Evolutionary conservation across 257 asterid species (phyloP).

Genomic region (Solanum arcanum): DNA sequence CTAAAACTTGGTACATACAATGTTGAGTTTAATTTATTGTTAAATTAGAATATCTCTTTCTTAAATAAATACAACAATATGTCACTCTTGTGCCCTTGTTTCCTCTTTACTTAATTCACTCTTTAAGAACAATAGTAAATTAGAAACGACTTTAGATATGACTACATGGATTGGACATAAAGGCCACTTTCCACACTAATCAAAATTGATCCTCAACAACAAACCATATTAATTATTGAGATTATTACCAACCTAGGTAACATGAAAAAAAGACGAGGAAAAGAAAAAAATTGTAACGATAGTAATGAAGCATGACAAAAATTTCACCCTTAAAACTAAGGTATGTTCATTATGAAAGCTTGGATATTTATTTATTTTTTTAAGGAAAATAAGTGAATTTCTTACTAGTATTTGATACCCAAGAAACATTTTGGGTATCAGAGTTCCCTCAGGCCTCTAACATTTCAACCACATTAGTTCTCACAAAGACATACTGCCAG

Average conservation of each 20-base stretch:
- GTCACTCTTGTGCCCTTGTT: neutral
- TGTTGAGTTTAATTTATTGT: neutral
- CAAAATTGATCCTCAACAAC: neutral
- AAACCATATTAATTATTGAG: neutral
- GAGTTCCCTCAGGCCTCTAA: neutral
- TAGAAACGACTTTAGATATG: neutral
- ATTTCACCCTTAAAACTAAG: neutral
- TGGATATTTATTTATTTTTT: neutral
- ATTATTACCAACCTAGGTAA: neutral
- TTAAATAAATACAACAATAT: neutral
- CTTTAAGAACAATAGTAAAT: neutral
- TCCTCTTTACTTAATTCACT: neutral
- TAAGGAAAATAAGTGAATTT: neutral
- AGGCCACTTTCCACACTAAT: neutral
- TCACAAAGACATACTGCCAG: neutral
- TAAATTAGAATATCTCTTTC: neutral
- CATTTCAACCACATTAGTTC: neutral
- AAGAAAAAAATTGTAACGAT: neutral
- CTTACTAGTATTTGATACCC: neutral
- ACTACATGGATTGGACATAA: neutral
- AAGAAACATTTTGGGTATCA: neutral
- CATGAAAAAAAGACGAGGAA: neutral
- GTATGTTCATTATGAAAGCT: neutral
- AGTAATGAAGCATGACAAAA: neutral
- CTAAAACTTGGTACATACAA: neutral